Evolutionary conservation across 805 yeast genomes (phyloP), one percentile per base, ranked within the genome.

Genomic region (Gaillardinia entomophila): DNA sequence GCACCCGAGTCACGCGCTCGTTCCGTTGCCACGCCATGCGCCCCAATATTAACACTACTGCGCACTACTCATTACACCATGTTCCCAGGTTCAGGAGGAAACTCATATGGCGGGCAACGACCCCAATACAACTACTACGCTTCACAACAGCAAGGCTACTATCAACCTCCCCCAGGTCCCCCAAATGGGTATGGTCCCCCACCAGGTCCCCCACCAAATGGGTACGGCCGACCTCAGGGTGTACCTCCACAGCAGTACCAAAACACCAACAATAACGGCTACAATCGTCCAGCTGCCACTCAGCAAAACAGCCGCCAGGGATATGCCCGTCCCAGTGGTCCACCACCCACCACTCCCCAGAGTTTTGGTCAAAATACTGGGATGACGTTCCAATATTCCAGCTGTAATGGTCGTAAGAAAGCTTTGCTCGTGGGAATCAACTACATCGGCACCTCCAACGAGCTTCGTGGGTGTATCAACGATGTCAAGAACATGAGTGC

Each of bases 361-460:
- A 4, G 4, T n/a, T 25, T 26, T 16, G 34, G 29, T 18, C 16
- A 12, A 10, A 15, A 23, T 18, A 25, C 13, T 19, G 6, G 12
- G 7, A 25, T 20, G 17, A 19, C 18, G 18, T 29, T 8, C 45
- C 62, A 53, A 41, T 61, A 61, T 42, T 61, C 67, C 33, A 57
- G 57, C 45, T 61, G 67, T 51, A 34, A 43, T 2, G 67, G 67
- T 4, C 43, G 51, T 31, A 59, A 52, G 41, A 61, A 60, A 41
- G 67, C 67, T 11, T 37, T 61, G n/a, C 42, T 61, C 16, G 45
- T 61, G 11, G 67, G 67, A 1, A 50, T 58, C 45, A 61, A 61
- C 45, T 61, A 61, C 38, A 40, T 53, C 29, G 60, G 62, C 14
- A 34, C 51, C 25, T 40, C 38, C 18, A 57, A 53, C 43, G 57